These are phyloP conservation scores for Aegilops sharonensis DNA, from an alignment of 176 grass and related monocot species.

Conservation along the genomic window DNA sequence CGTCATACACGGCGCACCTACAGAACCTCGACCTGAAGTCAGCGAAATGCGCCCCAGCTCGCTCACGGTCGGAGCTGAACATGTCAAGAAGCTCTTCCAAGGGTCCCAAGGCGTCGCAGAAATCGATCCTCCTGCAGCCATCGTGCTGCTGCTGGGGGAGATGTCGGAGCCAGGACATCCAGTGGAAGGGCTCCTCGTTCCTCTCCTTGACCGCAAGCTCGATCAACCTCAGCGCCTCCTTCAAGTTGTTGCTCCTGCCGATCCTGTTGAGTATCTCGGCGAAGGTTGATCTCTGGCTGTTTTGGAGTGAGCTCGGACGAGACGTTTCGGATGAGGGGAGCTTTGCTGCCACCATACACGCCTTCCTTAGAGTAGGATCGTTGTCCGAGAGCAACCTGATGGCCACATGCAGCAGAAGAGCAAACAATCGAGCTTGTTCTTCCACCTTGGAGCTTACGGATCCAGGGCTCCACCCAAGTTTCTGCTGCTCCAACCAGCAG, in stretches of 20 bases:
- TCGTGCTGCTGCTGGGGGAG: conserved; percentile 38
- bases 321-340: background rate
- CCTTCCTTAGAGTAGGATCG: conserved; percentile 55
- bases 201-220: conserved; percentile 25
- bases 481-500: conserved; percentile 57
- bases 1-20: conserved; percentile 37
- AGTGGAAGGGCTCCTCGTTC: conserved; percentile 53
- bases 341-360: conserved; percentile 67
- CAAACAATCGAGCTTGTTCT: conserved; percentile 27
- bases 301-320: no score
- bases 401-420: conserved; percentile 64
- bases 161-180: conserved; percentile 78
- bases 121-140: conserved; percentile 41
- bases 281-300: conserved; percentile 33
- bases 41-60: background rate
- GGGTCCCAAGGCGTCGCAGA: conserved; percentile 32
- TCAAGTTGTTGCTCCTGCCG: no score
- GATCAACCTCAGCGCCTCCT: conserved; percentile 16
- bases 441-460: background rate
- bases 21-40: conserved; percentile 54
- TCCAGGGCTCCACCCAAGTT: conserved; percentile 9
- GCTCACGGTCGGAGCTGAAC: conserved; percentile 2
- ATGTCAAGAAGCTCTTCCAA: conserved; percentile 38
- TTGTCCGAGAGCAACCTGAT: conserved; percentile 53
- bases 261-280: conserved; percentile 25